Conservation (phyloP, 2,329 filamentous ascomycete species). For the Aspergillus glaucus region DNA sequence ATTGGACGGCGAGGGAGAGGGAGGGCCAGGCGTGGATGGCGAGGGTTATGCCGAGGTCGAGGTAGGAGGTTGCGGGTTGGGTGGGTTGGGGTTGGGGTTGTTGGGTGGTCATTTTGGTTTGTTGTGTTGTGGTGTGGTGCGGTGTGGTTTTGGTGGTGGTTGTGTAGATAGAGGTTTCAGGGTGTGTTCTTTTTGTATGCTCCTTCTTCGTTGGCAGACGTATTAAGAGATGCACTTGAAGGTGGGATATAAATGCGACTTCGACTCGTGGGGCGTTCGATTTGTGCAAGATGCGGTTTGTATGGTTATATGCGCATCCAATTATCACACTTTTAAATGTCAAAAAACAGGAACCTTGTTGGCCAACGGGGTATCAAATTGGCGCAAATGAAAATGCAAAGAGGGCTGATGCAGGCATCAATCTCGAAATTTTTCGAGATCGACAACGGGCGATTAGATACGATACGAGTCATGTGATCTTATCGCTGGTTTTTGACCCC, state of each 20-base stretch:
- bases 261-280: not conserved
- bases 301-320: not conserved
- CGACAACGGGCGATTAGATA: slow-evolving; percentile 7
- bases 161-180: not conserved
- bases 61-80: slow-evolving; percentile 48
- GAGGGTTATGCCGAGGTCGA: slow-evolving; percentile 84
- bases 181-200: not conserved
- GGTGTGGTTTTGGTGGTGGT: not conserved
- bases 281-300: not conserved
- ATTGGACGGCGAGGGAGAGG: slow-evolving; percentile 78
- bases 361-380: not conserved
- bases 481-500: not conserved
- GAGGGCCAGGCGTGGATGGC: slow-evolving; percentile 82
- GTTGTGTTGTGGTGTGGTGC: not conserved
- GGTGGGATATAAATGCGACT: not conserved
- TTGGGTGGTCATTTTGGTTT: slow-evolving; percentile 15
- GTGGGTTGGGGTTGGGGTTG: slow-evolving; percentile 4
- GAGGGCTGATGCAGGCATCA: not conserved
- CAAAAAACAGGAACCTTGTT: not conserved
- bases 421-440: slow-evolving; percentile 4
- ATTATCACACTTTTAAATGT: not conserved
- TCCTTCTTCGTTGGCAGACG: not conserved
- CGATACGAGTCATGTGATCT: slow-evolving; percentile 11
- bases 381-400: not conserved
- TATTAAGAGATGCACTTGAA: not conserved